Evolutionary conservation across 2,329 filamentous ascomycete species (phyloP), one percentile per base, ranked within the genome.

Genomic region (Clonostachys rhizophaga): DNA sequence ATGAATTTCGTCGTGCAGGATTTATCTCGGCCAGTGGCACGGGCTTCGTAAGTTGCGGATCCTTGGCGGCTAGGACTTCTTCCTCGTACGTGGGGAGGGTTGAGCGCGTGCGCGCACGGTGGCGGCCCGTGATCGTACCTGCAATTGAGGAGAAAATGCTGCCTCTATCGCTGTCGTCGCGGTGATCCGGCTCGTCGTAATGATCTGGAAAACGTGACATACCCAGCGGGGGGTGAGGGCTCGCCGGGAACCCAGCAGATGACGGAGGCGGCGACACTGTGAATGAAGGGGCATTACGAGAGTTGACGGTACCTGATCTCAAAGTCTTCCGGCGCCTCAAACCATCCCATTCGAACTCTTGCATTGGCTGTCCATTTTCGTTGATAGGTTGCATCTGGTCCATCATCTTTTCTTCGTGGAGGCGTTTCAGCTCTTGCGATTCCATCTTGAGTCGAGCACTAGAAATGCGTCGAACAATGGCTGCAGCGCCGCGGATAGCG

Each of bases 401-500:
- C 54, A 76, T 73, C 57, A 80, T 70, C 61, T 84, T 89, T 59
- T 97, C 92, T 56, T 91, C 85, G 50, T 86, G 84, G 48, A 96
- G 75, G 34, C 89, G 83, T 55, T 81, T 86, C 17, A 86, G 79
- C 64, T 97, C 94, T 41, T 89, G 82, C 8, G 83, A 75, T 63
- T 97, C 89, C 73, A 87, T 87, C 61, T 86, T 87, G 51, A 86
- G 80, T 50, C 94, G 79, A 1, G 85, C 78, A 11, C 76, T 76
- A 1, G 91, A 96, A 44, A 99, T 76, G 13, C 88, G 83, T 52
- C 94, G 83, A 46, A 99, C 78, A 49, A 99, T 90, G 42, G 91
- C 90, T 7, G 89, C 91, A 14, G 92, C 76, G 50, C 92, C 94
- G 55, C 94, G 89, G 59, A 99, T 95, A 10, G 94, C 91, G 65